These are phyloP conservation scores for Malassezia yamatoensis DNA, from an alignment of 1,284 basidiomycete species.

Conservation along the genomic window DNA sequence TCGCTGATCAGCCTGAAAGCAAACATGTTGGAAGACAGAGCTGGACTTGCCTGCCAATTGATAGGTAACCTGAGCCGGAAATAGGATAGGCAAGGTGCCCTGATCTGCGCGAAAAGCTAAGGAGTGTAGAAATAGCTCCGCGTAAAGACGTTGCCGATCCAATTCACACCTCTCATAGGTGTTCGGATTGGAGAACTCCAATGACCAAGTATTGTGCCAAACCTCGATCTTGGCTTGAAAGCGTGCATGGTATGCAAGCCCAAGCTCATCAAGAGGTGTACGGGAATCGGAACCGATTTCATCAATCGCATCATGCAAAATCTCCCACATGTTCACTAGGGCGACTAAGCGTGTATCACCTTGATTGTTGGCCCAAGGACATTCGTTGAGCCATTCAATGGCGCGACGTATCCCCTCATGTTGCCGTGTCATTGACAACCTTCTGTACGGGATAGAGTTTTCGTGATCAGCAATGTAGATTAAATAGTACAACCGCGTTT, in stretches of 20 bases:
- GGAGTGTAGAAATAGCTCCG: conserved; percentile 5
- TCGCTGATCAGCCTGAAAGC: not conserved
- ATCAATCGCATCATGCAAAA: conserved; percentile 16
- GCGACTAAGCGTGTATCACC: conserved; percentile 4
- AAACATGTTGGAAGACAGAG: not conserved
- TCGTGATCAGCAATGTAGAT: conserved; percentile 14
- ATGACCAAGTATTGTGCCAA: not conserved
- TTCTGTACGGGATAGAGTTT: conserved; percentile 10
- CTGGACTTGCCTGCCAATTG: not conserved
- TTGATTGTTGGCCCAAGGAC: not conserved
- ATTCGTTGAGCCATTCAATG: conserved; percentile 8
- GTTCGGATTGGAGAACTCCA: not conserved
- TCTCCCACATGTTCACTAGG: conserved; percentile 17
- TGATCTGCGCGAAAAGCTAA: not conserved
- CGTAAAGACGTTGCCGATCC: not conserved
- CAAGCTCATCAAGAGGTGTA: not conserved
- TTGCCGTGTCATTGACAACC: conserved; percentile 18
- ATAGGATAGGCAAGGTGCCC: not conserved
- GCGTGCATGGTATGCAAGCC: not conserved
- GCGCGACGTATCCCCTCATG: conserved; percentile 9
- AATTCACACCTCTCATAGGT: not conserved
- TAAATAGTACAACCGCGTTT: conserved; percentile 13
- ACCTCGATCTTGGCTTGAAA: not conserved
- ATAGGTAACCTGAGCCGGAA: not conserved
- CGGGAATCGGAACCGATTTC: conserved; percentile 12